Conservation (phyloP, 139 green algal species). For the Monoraphidium neglectum region DNA sequence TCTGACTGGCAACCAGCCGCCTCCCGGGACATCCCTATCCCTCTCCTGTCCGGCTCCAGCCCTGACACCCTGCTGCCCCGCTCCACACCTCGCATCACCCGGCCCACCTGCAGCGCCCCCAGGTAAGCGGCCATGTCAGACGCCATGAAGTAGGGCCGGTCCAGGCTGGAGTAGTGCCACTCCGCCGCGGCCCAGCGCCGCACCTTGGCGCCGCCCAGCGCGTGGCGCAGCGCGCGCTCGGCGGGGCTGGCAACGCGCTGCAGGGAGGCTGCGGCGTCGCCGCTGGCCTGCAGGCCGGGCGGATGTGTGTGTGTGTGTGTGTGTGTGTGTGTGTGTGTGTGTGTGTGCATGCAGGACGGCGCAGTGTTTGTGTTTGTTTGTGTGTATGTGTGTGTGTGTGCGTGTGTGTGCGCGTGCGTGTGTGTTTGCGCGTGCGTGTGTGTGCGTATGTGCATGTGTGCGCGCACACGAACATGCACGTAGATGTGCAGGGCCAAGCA, state of each 20-base stretch:
- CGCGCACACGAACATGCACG: too few relatives aligned
- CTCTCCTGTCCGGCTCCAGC: background rate
- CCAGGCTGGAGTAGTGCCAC: constrained; percentile 75
- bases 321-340: too few relatives aligned
- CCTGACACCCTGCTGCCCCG: background rate
- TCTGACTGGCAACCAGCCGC: background rate
- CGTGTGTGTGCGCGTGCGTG: too few relatives aligned
- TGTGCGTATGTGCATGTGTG: too few relatives aligned
- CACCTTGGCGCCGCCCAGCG: constrained; percentile 39
- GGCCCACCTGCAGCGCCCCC: background rate
- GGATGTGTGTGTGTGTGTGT: too few relatives aligned
- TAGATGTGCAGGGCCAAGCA: too few relatives aligned
- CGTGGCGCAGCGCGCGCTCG: constrained; percentile 63
- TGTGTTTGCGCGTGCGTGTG: too few relatives aligned
- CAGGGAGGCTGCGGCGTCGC: too few relatives aligned
- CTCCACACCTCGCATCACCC: background rate
- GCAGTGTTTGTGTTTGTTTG: too few relatives aligned
- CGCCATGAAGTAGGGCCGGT: constrained; percentile 76
- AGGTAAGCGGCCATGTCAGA: constrained; percentile 56
- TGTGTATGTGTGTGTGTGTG: too few relatives aligned
- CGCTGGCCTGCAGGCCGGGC: background rate
- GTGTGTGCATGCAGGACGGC: too few relatives aligned
- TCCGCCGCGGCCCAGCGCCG: constrained; percentile 66
- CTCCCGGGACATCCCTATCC: background rate
- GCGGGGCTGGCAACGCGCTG: constrained; percentile 2